phyloP scores from a whole-genome alignment of 2,329 filamentous ascomycete species.

The Thyridium curvatum region DNA sequence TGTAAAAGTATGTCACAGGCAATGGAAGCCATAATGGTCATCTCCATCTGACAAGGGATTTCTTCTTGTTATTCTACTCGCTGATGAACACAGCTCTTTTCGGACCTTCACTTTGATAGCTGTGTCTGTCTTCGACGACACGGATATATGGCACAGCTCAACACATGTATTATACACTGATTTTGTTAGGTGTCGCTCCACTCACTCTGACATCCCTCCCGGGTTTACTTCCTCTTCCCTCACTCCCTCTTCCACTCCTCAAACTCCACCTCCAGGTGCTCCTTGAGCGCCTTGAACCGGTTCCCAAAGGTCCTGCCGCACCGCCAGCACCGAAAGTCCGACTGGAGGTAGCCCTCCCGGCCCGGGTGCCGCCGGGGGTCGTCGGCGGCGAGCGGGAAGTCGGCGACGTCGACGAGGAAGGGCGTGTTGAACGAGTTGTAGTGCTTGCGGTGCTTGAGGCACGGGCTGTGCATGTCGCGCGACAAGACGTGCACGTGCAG shows the following conservation, averaged over 20 bases:
- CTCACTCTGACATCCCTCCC: too few species aligned
- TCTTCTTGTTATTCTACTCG: too few species aligned
- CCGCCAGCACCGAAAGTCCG: slow-evolving; percentile 75
- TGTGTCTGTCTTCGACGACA: too few species aligned
- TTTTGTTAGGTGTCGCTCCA: too few species aligned
- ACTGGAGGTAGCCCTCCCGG: background rate
- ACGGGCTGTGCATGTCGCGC: slow-evolving; percentile 67
- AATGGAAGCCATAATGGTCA: too few species aligned
- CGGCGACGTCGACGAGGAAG: slow-evolving; percentile 73
- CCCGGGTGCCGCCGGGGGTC: slow-evolving; percentile 44
- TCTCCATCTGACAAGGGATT: too few species aligned
- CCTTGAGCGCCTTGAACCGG: slow-evolving; percentile 66
- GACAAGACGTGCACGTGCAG: slow-evolving; percentile 86
- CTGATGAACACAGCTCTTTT: too few species aligned
- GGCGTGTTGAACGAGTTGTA: slow-evolving; percentile 87
- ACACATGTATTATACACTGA: too few species aligned
- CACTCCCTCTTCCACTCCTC: slow-evolving; percentile 40
- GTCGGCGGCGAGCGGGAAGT: slow-evolving; percentile 67
- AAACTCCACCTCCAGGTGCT: slow-evolving; percentile 59
- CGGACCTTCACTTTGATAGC: too few species aligned
- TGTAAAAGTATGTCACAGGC: too few species aligned
- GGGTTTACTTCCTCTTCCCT: background rate
- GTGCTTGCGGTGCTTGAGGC: slow-evolving; percentile 75
- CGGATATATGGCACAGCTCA: too few species aligned
- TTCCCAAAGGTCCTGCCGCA: slow-evolving; percentile 71